A percentile compares a stretch with the other conserved stretches of the same genome.
Evolutionary conservation across 352 stramenopile genomes (phyloP).

Genomic region (Phytophthora cactorum): DNA sequence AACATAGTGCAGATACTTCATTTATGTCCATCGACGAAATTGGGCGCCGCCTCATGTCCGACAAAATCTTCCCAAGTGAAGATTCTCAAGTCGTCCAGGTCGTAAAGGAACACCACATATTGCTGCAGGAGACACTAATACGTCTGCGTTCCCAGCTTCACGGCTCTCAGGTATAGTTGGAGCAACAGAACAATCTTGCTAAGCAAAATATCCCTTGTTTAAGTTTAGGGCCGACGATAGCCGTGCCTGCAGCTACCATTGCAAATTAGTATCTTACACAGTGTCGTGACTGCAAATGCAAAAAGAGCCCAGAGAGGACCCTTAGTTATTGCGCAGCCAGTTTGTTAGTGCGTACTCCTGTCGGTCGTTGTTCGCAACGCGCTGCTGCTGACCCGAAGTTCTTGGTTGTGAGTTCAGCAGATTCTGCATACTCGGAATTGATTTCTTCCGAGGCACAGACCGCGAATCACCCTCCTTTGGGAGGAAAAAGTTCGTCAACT

Average conservation of each 20-base stretch:
- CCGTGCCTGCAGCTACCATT: conserved; percentile 9
- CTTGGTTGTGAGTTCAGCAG: conserved; percentile 47
- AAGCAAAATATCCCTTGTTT: conserved; percentile 22
- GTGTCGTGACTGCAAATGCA: conserved; percentile 14
- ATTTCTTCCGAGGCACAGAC: conserved; percentile 39
- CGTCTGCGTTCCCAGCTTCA: conserved; percentile 21
- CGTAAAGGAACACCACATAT: conserved; percentile 35
- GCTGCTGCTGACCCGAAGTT: conserved; percentile 37
- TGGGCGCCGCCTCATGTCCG: conserved; percentile 30
- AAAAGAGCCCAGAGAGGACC: conserved; percentile 1
- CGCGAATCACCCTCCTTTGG: conserved; percentile 49
- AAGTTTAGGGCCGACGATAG: conserved; percentile 19
- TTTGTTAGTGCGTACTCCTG: conserved; percentile 69
- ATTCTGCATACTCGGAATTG: conserved; percentile 58
- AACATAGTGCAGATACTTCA: neutral
- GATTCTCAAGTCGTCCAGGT: conserved; percentile 34
- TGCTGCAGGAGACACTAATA: conserved; percentile 14
- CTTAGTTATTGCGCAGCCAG: conserved; percentile 68
- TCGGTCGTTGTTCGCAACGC: conserved; percentile 38
- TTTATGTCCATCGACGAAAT: conserved; percentile 46
- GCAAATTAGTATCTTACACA: conserved; percentile 45
- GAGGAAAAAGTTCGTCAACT: conserved; percentile 79
- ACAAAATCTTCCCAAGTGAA: conserved; percentile 36
- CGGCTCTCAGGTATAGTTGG: conserved; percentile 2
- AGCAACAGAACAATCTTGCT: neutral